A percentile compares a stretch with the other conserved stretches of the same genome.
Conservation (phyloP, 768 basidiomycete genomes). For the Tulasnella sp. region DNA sequence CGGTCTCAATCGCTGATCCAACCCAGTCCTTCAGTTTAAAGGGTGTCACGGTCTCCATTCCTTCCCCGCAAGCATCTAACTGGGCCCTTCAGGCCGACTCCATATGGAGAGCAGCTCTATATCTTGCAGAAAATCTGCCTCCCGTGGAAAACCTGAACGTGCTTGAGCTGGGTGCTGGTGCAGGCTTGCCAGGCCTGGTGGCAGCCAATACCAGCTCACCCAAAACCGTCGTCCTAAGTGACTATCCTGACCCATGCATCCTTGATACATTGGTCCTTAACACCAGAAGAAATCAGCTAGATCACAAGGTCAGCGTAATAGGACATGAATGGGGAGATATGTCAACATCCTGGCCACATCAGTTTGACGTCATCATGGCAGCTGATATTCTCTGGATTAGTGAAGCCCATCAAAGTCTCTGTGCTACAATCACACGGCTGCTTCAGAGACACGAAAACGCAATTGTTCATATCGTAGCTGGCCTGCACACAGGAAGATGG, state of each 20-base stretch:
- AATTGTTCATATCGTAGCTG: slow-evolving; percentile 7
- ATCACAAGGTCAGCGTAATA: slow-evolving; percentile 1
- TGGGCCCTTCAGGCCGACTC: slow-evolving; percentile 15
- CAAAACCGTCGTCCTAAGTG: slow-evolving; percentile 7
- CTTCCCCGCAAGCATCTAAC: slow-evolving; percentile 5
- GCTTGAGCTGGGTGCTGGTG: slow-evolving; percentile 14
- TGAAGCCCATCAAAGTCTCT: slow-evolving; percentile 11
- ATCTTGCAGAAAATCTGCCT: slow-evolving; percentile 11
- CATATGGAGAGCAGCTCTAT: slow-evolving; percentile 11
- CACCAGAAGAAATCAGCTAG: slow-evolving; percentile 6
- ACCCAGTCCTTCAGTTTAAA: not conserved
- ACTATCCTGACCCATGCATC: slow-evolving; percentile 15
- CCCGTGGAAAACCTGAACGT: not conserved
- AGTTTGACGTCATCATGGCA: slow-evolving; percentile 12
- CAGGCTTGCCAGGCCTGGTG: slow-evolving; percentile 13
- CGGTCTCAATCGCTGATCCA: not conserved
- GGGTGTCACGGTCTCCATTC: slow-evolving; percentile 7
- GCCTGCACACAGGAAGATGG: slow-evolving; percentile 11
- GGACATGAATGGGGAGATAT: slow-evolving; percentile 12
- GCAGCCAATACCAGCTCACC: not conserved
- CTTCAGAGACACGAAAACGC: not conserved
- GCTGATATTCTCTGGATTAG: slow-evolving; percentile 12
- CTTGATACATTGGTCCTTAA: not conserved
- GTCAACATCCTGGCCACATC: not conserved
- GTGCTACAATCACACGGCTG: not conserved